A percentile compares a stretch with the other conserved stretches of the same genome.
These are phyloP conservation scores for Aureobasidium sp. DNA, from an alignment of 2,329 filamentous ascomycete genomes.

Conservation along the genomic window DNA sequence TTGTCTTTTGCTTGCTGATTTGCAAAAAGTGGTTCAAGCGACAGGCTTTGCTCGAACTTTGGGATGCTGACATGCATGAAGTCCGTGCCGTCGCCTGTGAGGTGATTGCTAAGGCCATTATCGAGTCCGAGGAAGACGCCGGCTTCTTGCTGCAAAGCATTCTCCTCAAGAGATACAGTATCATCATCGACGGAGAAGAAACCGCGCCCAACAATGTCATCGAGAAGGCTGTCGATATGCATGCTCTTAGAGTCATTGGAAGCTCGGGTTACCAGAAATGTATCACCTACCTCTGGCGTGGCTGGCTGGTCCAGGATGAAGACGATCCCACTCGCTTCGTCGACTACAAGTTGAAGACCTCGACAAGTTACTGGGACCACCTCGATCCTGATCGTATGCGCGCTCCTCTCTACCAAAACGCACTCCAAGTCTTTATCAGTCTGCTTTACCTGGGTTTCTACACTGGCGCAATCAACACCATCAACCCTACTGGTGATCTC, in stretches of 20 bases:
- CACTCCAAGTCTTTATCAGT: slow-evolving; percentile 77
- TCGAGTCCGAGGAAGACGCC: slow-evolving; percentile 76
- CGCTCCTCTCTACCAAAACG: slow-evolving; percentile 86
- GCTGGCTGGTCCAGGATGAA: slow-evolving; percentile 95
- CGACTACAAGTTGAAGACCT: slow-evolving; percentile 75
- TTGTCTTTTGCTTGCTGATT: slow-evolving; percentile 77
- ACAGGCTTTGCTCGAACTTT: slow-evolving; percentile 75
- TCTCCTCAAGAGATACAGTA: slow-evolving; percentile 82
- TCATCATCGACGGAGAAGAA: slow-evolving; percentile 62
- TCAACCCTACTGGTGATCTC: slow-evolving; percentile 77
- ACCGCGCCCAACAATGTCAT: slow-evolving; percentile 79
- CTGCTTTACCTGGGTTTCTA: slow-evolving; percentile 78
- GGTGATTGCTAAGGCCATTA: slow-evolving; percentile 79
- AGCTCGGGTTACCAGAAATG: slow-evolving; percentile 95
- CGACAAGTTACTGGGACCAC: slow-evolving; percentile 70
- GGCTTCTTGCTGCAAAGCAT: slow-evolving; percentile 72
- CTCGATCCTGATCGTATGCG: slow-evolving; percentile 93
- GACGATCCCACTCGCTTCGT: slow-evolving; percentile 84
- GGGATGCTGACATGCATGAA: slow-evolving; percentile 81
- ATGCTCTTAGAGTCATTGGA: slow-evolving; percentile 81
- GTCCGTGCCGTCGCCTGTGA: slow-evolving; percentile 78
- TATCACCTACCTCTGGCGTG: slow-evolving; percentile 84
- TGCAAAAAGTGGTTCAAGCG: slow-evolving; percentile 69
- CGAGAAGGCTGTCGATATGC: slow-evolving; percentile 87
- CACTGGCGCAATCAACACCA: slow-evolving; percentile 86